Evolutionary conservation across 257 asterid species (phyloP).

Genomic region (Jasminum sambac): DNA sequence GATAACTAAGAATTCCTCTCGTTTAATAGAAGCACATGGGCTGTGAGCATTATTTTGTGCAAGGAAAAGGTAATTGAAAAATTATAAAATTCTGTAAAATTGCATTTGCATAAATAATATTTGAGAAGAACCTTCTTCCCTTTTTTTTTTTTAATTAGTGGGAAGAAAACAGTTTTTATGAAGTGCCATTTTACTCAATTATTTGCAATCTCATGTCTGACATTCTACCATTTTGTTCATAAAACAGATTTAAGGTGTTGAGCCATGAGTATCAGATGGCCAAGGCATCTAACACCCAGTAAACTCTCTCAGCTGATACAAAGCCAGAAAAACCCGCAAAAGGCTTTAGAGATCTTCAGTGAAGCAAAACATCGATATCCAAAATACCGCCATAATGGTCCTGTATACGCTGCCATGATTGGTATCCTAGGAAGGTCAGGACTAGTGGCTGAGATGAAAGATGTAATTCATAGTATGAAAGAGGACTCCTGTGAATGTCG

Average conservation of each 20-base stretch:
- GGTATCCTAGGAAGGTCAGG: constrained; percentile 65
- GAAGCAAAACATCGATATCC: constrained; percentile 68
- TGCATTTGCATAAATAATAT: too few relatives aligned
- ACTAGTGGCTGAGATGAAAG: constrained; percentile 65
- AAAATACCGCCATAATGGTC: constrained; percentile 71
- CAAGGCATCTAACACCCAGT: constrained; percentile 69
- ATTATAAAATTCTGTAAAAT: too few relatives aligned
- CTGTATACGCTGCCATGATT: constrained; percentile 74
- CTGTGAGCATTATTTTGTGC: too few relatives aligned
- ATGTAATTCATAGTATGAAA: constrained; percentile 62
- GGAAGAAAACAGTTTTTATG: too few relatives aligned
- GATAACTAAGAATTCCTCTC: too few relatives aligned
- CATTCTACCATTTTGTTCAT: neutral
- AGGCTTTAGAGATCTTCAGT: constrained; percentile 69
- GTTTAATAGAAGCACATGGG: too few relatives aligned
- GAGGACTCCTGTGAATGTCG: constrained; percentile 74
- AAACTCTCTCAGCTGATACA: constrained; percentile 66
- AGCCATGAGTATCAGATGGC: constrained; percentile 78
- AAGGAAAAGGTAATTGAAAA: too few relatives aligned
- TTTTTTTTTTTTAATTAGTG: too few relatives aligned
- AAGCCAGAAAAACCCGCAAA: constrained; percentile 74
- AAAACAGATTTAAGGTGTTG: constrained; percentile 21
- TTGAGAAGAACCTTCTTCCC: too few relatives aligned
- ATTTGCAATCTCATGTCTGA: too few relatives aligned
- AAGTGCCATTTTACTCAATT: too few relatives aligned